Evolutionary conservation across 2,329 filamentous ascomycete genomes (phyloP).

Genomic region (Lasiodiplodia hormozganensis): DNA sequence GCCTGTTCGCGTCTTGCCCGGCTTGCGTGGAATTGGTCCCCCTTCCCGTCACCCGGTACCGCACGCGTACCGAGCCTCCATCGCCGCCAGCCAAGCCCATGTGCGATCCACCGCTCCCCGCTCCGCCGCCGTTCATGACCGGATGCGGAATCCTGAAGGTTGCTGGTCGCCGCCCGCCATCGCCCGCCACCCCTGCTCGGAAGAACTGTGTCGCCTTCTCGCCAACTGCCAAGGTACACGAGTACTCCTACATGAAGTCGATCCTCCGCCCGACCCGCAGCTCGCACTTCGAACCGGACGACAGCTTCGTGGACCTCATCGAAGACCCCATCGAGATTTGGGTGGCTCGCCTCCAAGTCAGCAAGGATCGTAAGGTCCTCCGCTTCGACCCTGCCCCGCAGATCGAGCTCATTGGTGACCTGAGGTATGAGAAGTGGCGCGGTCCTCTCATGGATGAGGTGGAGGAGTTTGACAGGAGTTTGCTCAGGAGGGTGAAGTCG

Average conservation of each 20-base stretch:
- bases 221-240: background rate
- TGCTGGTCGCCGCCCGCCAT: background rate
- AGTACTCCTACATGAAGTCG: background rate
- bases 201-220: constrained; percentile 9
- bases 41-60: background rate
- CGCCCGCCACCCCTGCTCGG: background rate
- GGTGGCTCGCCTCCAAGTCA: background rate
- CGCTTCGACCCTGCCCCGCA: background rate
- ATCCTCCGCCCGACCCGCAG: constrained; percentile 8
- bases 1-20: background rate
- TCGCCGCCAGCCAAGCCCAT: background rate
- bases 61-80: background rate
- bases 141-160: constrained; percentile 12
- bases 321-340: background rate
- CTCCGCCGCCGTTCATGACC: background rate
- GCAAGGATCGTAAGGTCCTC: background rate
- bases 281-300: background rate
- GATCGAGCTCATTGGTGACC: background rate
- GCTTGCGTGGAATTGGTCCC: constrained; percentile 3
- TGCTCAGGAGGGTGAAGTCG: background rate
- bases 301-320: background rate
- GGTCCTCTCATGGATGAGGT: background rate
- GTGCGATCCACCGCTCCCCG: background rate
- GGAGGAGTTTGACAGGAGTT: background rate
- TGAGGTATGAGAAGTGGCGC: background rate